Evolutionary conservation across 2,329 filamentous ascomycete genomes (phyloP).

Genomic region (Alternaria conjuncta): DNA sequence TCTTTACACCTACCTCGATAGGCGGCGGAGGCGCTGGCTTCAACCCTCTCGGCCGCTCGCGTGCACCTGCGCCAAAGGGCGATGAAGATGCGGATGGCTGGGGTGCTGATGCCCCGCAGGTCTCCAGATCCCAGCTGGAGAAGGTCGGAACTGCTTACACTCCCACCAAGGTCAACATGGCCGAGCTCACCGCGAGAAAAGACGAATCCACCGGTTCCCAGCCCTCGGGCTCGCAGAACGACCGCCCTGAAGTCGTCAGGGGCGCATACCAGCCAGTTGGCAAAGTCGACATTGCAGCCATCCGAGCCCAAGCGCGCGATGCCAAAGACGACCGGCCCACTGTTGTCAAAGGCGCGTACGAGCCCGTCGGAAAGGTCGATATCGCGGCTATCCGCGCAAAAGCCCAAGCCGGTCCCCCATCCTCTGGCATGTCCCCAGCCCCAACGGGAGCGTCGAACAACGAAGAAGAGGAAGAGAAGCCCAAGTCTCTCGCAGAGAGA

Average conservation of each 20-base stretch:
- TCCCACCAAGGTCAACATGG: conserved; percentile 94
- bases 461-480: conserved; percentile 53
- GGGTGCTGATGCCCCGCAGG: conserved; percentile 91
- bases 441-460: conserved; percentile 52
- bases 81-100: conserved; percentile 85
- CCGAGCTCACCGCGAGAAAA: conserved; percentile 78
- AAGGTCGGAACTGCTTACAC: conserved; percentile 93
- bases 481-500: conserved; percentile 75
- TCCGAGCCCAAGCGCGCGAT: conserved; percentile 73
- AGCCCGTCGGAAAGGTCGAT: conserved; percentile 95
- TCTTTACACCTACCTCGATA: conserved; percentile 80
- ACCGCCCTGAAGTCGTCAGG: conserved; percentile 70
- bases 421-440: conserved; percentile 51
- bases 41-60: conserved; percentile 72
- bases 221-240: conserved; percentile 56
- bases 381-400: conserved; percentile 91
- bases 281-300: conserved; percentile 95
- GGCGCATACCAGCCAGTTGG: conserved; percentile 93
- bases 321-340: conserved; percentile 79
- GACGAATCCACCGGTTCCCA: conserved; percentile 69
- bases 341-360: conserved; percentile 88
- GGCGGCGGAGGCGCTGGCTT: conserved; percentile 62
- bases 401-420: conserved; percentile 62
- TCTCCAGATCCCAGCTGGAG: conserved; percentile 84
- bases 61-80: conserved; percentile 60